Conservation (phyloP, 176 grass and related monocot genomes). For the Rhynchospora tenuis region DNA sequence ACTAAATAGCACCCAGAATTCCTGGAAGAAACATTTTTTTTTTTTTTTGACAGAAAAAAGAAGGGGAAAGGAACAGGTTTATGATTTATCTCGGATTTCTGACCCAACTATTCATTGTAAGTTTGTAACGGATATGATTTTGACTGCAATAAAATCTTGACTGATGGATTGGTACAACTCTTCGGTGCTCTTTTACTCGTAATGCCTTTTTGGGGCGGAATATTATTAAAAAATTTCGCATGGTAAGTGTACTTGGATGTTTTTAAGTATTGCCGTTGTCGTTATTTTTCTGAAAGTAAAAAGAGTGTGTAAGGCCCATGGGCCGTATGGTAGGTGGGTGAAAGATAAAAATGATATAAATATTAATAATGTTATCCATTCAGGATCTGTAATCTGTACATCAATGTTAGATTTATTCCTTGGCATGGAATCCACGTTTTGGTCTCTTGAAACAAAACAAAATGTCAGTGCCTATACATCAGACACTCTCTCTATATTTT, state of each 20-base stretch:
- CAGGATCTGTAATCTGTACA: not conserved
- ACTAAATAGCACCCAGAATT: not conserved
- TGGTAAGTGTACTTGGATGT: not conserved
- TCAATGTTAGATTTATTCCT: not conserved
- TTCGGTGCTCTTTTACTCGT: not conserved
- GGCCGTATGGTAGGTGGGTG: not conserved
- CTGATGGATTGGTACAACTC: not conserved
- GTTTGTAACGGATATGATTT: not conserved
- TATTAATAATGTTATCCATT: not conserved
- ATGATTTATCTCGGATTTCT: not conserved
- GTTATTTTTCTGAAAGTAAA: not conserved
- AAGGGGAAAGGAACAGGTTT: not conserved
- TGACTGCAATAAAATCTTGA: not conserved
- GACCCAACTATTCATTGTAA: not conserved
- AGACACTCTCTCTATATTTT: not conserved
- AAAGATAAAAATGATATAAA: not conserved
- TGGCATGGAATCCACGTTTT: conserved; percentile 20
- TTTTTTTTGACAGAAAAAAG: not conserved
- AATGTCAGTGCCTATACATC: conserved; percentile 19
- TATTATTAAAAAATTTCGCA: not conserved
- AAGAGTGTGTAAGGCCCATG: not conserved
- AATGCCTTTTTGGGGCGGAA: not conserved
- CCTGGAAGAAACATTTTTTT: not conserved
- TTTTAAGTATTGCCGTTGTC: not conserved
- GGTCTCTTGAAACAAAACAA: conserved; percentile 42